Percentiles rank a stretch among this genome's conserved stretches.
These are phyloP conservation scores for Paspalum notatum DNA, from an alignment of 176 grass and related monocot genomes.

Conservation along the genomic window DNA sequence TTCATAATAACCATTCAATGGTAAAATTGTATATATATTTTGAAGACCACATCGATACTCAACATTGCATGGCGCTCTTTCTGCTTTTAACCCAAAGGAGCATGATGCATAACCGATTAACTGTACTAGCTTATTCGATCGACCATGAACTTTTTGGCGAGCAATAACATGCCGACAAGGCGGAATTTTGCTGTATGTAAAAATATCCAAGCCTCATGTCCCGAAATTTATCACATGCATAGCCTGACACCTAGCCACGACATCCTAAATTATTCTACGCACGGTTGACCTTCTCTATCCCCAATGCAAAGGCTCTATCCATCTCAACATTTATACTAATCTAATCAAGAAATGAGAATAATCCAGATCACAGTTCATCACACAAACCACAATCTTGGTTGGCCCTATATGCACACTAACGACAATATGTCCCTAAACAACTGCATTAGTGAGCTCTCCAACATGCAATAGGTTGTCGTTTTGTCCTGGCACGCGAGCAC, in stretches of 20 bases:
- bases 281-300: slow-evolving; percentile 58
- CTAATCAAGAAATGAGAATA: slow-evolving; percentile 12
- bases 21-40: too few species aligned
- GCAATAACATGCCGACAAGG: slow-evolving; percentile 45
- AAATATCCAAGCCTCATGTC: slow-evolving; percentile 19
- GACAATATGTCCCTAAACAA: slow-evolving; percentile 18
- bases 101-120: too few species aligned
- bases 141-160: too few species aligned
- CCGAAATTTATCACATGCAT: slow-evolving; percentile 14
- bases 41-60: too few species aligned
- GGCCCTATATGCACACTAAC: not conserved
- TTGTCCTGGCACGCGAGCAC: slow-evolving; percentile 28
- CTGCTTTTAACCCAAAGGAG: too few species aligned
- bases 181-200: slow-evolving; percentile 40
- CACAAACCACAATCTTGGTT: slow-evolving; percentile 14
- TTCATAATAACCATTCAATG: too few species aligned
- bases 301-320: slow-evolving; percentile 36
- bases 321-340: slow-evolving; percentile 23
- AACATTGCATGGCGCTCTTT: too few species aligned
- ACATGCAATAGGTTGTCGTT: slow-evolving; percentile 26
- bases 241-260: slow-evolving; percentile 42
- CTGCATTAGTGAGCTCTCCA: not conserved
- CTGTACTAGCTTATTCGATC: too few species aligned
- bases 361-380: slow-evolving; percentile 32
- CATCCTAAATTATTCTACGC: slow-evolving; percentile 40